A percentile compares a stretch with the other conserved stretches of the same genome.
These are phyloP conservation scores for Phytophthora fragariae DNA, from an alignment of 352 stramenopile species.

Conservation along the genomic window DNA sequence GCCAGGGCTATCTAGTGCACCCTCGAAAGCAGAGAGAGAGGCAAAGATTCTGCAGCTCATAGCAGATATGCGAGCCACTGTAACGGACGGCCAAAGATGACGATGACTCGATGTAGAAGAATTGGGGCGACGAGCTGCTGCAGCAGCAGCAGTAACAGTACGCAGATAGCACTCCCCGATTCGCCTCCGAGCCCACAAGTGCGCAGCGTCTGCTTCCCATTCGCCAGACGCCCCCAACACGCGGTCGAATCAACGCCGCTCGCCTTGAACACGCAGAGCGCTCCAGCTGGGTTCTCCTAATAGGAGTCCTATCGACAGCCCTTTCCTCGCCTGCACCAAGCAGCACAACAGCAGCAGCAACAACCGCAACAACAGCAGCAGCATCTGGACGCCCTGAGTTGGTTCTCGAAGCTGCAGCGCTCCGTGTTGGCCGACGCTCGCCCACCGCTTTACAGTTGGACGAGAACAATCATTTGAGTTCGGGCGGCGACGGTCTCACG, in stretches of 20 bases:
- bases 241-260: not conserved
- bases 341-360: no score
- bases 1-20: not conserved
- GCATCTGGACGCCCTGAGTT: slow-evolving; percentile 21
- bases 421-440: no score
- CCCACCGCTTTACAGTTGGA: slow-evolving; percentile 26
- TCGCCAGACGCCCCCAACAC: slow-evolving; percentile 10
- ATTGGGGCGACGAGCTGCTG: slow-evolving; percentile 2
- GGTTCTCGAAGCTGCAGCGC: not conserved
- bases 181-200: slow-evolving; percentile 10
- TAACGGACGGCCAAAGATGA: slow-evolving; percentile 15
- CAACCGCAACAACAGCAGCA: no score
- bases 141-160: not conserved
- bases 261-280: slow-evolving; percentile 18
- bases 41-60: not conserved
- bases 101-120: slow-evolving; percentile 18
- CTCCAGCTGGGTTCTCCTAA: no score
- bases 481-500: slow-evolving; percentile 11
- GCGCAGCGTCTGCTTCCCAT: not conserved
- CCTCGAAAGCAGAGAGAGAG: slow-evolving; percentile 7
- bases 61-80: not conserved
- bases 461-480: slow-evolving; percentile 20
- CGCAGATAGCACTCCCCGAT: slow-evolving; percentile 27
- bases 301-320: no score
- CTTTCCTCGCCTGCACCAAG: not conserved